Percentiles rank a stretch among this genome's conserved stretches.
Conservation (phyloP, 257 asterid species). For the Primulina huaijiensis region DNA sequence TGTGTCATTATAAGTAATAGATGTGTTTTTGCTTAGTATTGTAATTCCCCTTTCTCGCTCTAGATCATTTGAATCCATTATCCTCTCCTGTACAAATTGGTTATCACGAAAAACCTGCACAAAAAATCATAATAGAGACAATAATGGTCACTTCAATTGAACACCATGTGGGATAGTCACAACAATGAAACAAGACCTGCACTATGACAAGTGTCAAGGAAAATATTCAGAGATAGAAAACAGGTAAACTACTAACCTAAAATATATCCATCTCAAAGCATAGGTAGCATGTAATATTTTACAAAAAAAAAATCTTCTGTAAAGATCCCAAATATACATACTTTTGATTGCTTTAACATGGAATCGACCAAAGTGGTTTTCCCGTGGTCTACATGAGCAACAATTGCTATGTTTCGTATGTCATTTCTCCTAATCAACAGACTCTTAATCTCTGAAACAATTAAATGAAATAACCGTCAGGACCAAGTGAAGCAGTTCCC, state of each 20-base stretch:
- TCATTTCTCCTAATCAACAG: constrained; percentile 75
- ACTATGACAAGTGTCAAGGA: background rate
- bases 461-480: constrained; percentile 25
- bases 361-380: constrained; percentile 97
- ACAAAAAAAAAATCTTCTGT: constrained; percentile 11
- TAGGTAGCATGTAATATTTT: background rate
- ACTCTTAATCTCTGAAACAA: constrained; percentile 48
- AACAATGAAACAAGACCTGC: background rate
- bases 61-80: constrained; percentile 96
- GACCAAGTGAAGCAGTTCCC: constrained; percentile 1
- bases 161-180: background rate
- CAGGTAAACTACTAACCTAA: background rate
- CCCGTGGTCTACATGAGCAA: constrained; percentile 99
- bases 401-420: constrained; percentile 88
- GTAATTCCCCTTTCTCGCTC: constrained; percentile 99
- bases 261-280: background rate
- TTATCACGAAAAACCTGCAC: constrained; percentile 93
- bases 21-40: constrained; percentile 95
- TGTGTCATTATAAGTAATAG: constrained; percentile 78
- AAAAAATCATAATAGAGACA: constrained; percentile 19
- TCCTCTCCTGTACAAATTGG: constrained; percentile 89
- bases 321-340: constrained; percentile 29
- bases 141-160: constrained; percentile 13
- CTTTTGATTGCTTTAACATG: constrained; percentile 94
- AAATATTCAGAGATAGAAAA: background rate